A percentile compares a stretch with the other conserved stretches of the same genome.
These are phyloP conservation scores for Populus hybrid DNA, from an alignment of 441 rosid genomes.

Conservation along the genomic window DNA sequence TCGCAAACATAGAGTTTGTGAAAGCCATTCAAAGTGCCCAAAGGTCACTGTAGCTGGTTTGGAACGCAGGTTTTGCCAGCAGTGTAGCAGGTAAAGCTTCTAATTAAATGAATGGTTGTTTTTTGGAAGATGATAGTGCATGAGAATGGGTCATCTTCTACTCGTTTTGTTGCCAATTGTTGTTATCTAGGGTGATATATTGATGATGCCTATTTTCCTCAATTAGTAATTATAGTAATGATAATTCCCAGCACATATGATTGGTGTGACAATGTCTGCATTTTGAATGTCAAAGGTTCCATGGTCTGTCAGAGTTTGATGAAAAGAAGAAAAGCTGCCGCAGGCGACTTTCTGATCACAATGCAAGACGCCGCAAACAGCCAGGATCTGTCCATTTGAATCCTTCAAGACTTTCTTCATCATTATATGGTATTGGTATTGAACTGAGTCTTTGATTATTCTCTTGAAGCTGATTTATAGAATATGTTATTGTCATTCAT, in stretches of 20 bases:
- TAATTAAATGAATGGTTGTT: background rate
- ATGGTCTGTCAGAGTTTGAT: constrained; percentile 80
- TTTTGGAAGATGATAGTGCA: background rate
- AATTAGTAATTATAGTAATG: background rate
- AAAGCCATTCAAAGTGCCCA: constrained; percentile 71
- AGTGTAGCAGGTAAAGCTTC: constrained; percentile 76
- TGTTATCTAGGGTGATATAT: constrained; percentile 2
- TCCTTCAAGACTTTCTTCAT: constrained; percentile 44
- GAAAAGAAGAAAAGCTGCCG: constrained; percentile 95
- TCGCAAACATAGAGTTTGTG: constrained; percentile 78
- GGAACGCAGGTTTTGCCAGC: constrained; percentile 95
- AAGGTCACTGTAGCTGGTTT: constrained; percentile 67
- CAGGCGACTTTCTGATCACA: constrained; percentile 85
- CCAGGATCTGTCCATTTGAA: constrained; percentile 50
- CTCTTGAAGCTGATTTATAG: background rate
- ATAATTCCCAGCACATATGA: background rate
- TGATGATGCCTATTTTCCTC: background rate
- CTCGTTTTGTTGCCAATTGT: constrained; percentile 1
- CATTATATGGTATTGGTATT: constrained; percentile 39
- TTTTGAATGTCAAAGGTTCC: constrained; percentile 59
- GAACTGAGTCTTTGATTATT: constrained; percentile 7
- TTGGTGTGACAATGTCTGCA: constrained; percentile 3
- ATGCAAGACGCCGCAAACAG: constrained; percentile 94
- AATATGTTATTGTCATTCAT: background rate
- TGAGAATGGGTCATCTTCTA: constrained; percentile 4